These are phyloP conservation scores for Hypericum perforatum DNA, from an alignment of 345 rosid genomes.

Conservation along the genomic window DNA sequence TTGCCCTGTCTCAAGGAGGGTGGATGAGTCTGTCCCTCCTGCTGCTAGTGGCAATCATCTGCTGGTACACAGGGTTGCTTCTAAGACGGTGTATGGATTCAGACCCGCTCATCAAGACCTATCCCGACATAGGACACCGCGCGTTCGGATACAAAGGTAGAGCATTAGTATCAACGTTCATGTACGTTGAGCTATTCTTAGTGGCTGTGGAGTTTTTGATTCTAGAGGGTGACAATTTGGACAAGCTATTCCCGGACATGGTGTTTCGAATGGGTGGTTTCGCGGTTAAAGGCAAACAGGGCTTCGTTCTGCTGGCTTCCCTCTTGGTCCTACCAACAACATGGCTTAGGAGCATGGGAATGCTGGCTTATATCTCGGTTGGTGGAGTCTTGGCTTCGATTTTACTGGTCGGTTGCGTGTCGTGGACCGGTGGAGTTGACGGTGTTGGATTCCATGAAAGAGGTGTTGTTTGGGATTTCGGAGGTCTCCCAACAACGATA, in stretches of 20 bases:
- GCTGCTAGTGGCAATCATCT: slow-evolving; percentile 36
- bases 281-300: slow-evolving; percentile 39
- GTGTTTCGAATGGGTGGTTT: slow-evolving; percentile 24
- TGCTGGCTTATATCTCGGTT: slow-evolving; percentile 51
- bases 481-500: slow-evolving; percentile 42
- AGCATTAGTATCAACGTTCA: slow-evolving; percentile 37
- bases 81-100: slow-evolving; percentile 44
- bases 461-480: slow-evolving; percentile 30
- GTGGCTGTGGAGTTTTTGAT: slow-evolving; percentile 62
- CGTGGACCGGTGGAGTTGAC: slow-evolving; percentile 47
- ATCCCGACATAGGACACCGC: slow-evolving; percentile 48
- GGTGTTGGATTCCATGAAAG: slow-evolving; percentile 45
- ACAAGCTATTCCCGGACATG: slow-evolving; percentile 44
- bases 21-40: slow-evolving; percentile 47
- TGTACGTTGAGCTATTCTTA: slow-evolving; percentile 47
- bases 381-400: slow-evolving; percentile 57
- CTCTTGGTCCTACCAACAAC: slow-evolving; percentile 53
- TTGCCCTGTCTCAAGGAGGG: slow-evolving; percentile 56
- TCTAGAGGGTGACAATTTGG: slow-evolving; percentile 57
- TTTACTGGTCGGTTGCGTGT: slow-evolving; percentile 36
- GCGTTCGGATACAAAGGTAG: slow-evolving; percentile 60
- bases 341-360: slow-evolving; percentile 52
- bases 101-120: slow-evolving; percentile 30
- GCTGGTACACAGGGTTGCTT: slow-evolving; percentile 60
- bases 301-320: slow-evolving; percentile 40